A percentile compares a stretch with the other conserved stretches of the same genome.
phyloP scores from a whole-genome alignment of 768 basidiomycete species.

The Epithele typhae region DNA sequence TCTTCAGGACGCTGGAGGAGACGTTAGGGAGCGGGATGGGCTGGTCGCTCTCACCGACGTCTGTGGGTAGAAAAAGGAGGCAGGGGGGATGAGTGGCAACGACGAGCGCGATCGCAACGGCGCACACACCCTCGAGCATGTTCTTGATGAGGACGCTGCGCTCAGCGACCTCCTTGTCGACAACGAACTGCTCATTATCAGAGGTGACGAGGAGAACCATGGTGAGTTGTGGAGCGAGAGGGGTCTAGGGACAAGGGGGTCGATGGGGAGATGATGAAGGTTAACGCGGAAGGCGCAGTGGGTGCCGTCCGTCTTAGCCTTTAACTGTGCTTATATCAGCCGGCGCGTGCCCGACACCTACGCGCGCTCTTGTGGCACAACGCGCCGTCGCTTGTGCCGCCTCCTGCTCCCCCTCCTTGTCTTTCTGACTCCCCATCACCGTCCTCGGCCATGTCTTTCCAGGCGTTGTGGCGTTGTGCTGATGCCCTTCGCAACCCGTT shows the following conservation, averaged over 20 bases:
- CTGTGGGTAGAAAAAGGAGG: slow-evolving; percentile 44
- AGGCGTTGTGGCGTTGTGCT: slow-evolving; percentile 9
- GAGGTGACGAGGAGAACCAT: slow-evolving; percentile 92
- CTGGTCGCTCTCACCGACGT: slow-evolving; percentile 92
- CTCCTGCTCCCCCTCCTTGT: neutral
- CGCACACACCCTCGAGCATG: slow-evolving; percentile 87
- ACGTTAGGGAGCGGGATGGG: slow-evolving; percentile 95
- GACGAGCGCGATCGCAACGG: slow-evolving; percentile 4
- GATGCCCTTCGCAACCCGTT: slow-evolving; percentile 12
- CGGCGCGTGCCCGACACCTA: slow-evolving; percentile 1
- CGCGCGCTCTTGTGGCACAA: neutral
- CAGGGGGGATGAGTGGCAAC: neutral
- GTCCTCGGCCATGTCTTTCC: slow-evolving; percentile 13
- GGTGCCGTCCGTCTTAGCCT: too few species aligned
- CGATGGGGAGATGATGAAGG: slow-evolving; percentile 14
- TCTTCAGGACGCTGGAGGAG: slow-evolving; percentile 87
- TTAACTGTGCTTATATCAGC: slow-evolving; percentile 16
- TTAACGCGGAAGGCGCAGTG: slow-evolving; percentile 4
- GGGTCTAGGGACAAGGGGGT: slow-evolving; percentile 9
- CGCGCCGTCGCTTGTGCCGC: neutral
- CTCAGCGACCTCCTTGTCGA: slow-evolving; percentile 93
- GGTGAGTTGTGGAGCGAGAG: slow-evolving; percentile 6
- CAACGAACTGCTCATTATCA: slow-evolving; percentile 91
- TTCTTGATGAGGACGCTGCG: slow-evolving; percentile 97
- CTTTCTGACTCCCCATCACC: neutral